phyloP scores from a whole-genome alignment of 768 basidiomycete species.

The Leccinum imitatum region DNA sequence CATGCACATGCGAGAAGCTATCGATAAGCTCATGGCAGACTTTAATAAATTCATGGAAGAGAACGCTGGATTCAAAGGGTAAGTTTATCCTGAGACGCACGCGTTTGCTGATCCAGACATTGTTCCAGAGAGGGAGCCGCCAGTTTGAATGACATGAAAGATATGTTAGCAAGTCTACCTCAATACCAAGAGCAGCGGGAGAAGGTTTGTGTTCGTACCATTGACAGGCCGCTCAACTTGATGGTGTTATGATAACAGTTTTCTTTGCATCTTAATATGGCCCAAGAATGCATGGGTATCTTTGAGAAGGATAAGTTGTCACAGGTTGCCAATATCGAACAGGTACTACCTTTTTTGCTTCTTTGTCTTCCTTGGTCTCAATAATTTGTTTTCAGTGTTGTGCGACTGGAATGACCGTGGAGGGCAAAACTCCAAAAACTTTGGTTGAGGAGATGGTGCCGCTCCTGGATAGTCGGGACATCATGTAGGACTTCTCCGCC shows the following conservation, averaged over 20 bases:
- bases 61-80: slow-evolving; percentile 94
- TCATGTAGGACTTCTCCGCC: slow-evolving; percentile 56
- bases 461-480: slow-evolving; percentile 80
- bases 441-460: slow-evolving; percentile 99
- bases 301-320: slow-evolving; percentile 89
- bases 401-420: slow-evolving; percentile 86
- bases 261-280: slow-evolving; percentile 95
- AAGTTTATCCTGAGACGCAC: slow-evolving; percentile 23
- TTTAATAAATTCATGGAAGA: slow-evolving; percentile 94
- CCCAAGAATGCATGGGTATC: slow-evolving; percentile 93
- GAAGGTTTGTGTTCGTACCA: slow-evolving; percentile 52
- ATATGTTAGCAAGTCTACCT: slow-evolving; percentile 93
- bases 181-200: slow-evolving; percentile 96
- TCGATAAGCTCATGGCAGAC: slow-evolving; percentile 94
- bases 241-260: slow-evolving; percentile 56
- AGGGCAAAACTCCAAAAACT: slow-evolving; percentile 92
- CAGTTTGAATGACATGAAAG: slow-evolving; percentile 96
- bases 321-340: slow-evolving; percentile 84
- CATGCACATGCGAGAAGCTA: slow-evolving; percentile 98
- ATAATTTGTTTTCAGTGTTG: slow-evolving; percentile 62
- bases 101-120: slow-evolving; percentile 2
- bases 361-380: background rate
- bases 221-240: background rate
- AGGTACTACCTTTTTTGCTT: slow-evolving; percentile 44
- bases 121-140: slow-evolving; percentile 68